Base-by-base conservation (phyloP, 1,284 basidiomycete species). In the Rhodotorula sp. region DNA sequence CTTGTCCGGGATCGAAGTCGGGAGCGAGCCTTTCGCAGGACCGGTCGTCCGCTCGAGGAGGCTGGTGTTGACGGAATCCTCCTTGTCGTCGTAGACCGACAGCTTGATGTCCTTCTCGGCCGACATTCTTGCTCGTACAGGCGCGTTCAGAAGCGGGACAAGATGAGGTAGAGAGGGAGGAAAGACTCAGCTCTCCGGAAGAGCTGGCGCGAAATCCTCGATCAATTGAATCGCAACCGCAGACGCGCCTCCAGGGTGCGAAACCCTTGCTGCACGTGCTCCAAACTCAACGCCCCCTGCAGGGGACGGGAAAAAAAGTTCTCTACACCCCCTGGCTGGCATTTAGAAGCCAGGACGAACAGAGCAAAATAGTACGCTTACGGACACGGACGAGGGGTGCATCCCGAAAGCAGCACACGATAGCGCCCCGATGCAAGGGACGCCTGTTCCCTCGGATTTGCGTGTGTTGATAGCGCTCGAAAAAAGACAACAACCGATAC, bases 101-200 rank as follows among this genome's bases (percentile, higher is more conserved):
- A 76, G 69, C 65, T 75, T 74, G 64, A 72, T 68, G 50, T 69
- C 71, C 60, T 62, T 59, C 14, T 66, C 56, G 56, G 49, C 26
- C 21, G 69, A 70, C 69, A 72, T 75, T 54, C 12, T 61, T 52
- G 57, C n/a, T 43, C 38, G 38, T 43, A 43, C 38, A 43, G 38
- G 14, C 28, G n/a, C 26, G 6, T 45, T 18, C 26, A 34, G 28
- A 2, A 16, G 28, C 21, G 34, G 59, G 19, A 19, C 47, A 18
- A 16, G n/a, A 12, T 1, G 47, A 49, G 47, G 45, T n/a, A 28
- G 58, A 12, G 38, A 43, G 38, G 38, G 38, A 43, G 38, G 2
- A 43, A 6, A 34, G 38, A 43, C 10, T 12, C 10, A 43, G 38
- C 38, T 38, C 38, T 38, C 38, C 38, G 38, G 38, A 43, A 14